Conservation (phyloP, 2,329 filamentous ascomycete genomes). For the Byssothecium circinans region DNA sequence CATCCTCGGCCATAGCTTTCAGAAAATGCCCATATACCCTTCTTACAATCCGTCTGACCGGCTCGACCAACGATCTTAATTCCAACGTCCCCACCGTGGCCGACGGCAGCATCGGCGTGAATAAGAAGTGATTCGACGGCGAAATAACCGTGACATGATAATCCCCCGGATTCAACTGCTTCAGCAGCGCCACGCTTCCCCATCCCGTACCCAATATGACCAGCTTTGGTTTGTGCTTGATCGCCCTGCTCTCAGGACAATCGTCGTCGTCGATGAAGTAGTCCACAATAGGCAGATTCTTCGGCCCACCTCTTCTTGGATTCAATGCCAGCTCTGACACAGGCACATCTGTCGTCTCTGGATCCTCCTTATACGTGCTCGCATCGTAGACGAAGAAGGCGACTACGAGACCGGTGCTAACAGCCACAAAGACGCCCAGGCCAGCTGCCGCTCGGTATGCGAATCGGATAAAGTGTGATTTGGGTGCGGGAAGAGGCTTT, state of each 20-base stretch:
- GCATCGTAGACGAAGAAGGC: constrained; percentile 95
- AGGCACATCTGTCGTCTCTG: constrained; percentile 69
- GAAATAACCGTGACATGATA: constrained; percentile 96
- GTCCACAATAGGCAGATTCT: constrained; percentile 91
- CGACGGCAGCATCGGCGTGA: constrained; percentile 96
- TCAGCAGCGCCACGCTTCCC: constrained; percentile 90
- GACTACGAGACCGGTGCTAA: constrained; percentile 69
- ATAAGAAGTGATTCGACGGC: constrained; percentile 94
- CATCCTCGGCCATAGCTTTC: constrained; percentile 80
- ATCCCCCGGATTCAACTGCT: constrained; percentile 84
- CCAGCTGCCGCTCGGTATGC: constrained; percentile 70
- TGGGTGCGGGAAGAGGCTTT: constrained; percentile 33
- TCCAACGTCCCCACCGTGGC: constrained; percentile 96
- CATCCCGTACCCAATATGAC: constrained; percentile 93
- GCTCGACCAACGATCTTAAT: constrained; percentile 87
- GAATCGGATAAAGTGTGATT: constrained; percentile 52
- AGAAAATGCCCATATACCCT: constrained; percentile 85
- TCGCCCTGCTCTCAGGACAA: constrained; percentile 64
- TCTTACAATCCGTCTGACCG: constrained; percentile 80
- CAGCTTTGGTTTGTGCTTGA: constrained; percentile 87
- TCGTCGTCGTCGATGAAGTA: constrained; percentile 89
- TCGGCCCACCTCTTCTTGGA: constrained; percentile 82
- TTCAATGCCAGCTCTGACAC: constrained; percentile 83
- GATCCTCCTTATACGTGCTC: constrained; percentile 78
- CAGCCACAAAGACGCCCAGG: constrained; percentile 73